Conservation (phyloP, 495 filamentous ascomycete species). For the Penicillium desertorum region DNA sequence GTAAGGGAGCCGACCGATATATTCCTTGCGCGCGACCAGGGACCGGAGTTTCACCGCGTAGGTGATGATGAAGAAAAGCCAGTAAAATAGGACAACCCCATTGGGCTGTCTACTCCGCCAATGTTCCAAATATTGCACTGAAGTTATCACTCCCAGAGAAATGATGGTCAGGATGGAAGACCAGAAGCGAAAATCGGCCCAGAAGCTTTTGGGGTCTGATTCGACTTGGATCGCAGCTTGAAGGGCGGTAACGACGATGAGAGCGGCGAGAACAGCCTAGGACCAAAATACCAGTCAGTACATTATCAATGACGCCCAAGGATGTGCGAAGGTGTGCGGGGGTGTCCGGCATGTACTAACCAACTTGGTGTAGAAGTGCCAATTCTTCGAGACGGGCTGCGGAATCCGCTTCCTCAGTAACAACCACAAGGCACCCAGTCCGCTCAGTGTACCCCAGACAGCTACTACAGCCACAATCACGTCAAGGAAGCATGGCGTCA, state of each 20-base stretch:
- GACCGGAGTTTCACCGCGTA: constrained; percentile 86
- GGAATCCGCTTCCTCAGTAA: constrained; percentile 65
- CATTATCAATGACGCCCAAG: not conserved
- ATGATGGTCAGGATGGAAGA: constrained; percentile 74
- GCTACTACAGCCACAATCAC: constrained; percentile 76
- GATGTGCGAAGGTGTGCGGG: not conserved
- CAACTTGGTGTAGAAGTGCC: constrained; percentile 94
- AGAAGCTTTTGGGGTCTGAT: constrained; percentile 67
- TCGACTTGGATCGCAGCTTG: constrained; percentile 78
- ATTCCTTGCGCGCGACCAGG: constrained; percentile 72
- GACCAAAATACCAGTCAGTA: constrained; percentile 26
- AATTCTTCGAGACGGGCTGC: constrained; percentile 72
- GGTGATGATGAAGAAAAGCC: constrained; percentile 83
- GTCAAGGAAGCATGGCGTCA: constrained; percentile 96
- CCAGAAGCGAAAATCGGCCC: constrained; percentile 86
- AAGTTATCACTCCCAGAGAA: constrained; percentile 75
- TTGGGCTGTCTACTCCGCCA: constrained; percentile 84
- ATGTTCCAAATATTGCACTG: constrained; percentile 93
- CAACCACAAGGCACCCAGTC: constrained; percentile 72
- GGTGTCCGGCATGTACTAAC: constrained; percentile 47
- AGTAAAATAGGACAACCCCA: constrained; percentile 93
- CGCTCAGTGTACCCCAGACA: constrained; percentile 70
- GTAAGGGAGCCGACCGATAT: constrained; percentile 64
- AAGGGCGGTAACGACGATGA: constrained; percentile 65
- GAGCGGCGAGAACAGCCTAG: constrained; percentile 67